Conservation (phyloP, 768 basidiomycete species). For the Holtermanniella nyarrowii region DNA sequence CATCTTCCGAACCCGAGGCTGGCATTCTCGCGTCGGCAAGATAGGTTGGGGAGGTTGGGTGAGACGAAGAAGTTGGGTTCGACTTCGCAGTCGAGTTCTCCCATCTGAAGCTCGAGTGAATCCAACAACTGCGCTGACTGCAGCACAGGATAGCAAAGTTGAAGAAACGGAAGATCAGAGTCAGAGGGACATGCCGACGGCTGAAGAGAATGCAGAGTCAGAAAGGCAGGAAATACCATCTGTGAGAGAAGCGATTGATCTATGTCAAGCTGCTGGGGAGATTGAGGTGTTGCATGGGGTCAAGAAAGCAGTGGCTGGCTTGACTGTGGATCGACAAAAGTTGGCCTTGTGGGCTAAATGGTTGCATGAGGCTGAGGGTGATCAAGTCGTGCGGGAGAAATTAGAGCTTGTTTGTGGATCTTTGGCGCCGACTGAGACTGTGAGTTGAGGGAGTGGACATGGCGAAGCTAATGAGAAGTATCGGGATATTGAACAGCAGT, state of each 20-base stretch:
- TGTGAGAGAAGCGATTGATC: neutral
- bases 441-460: no score
- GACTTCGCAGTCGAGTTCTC: conserved; percentile 13
- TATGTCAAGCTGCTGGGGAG: conserved; percentile 13
- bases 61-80: conserved; percentile 31
- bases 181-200: conserved; percentile 1
- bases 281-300: neutral
- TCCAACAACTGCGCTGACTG: neutral
- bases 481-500: neutral
- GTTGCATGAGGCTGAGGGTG: conserved; percentile 6
- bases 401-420: neutral
- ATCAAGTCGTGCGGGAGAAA: neutral
- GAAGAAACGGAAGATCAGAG: neutral
- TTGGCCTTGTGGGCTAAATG: conserved; percentile 25
- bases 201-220: conserved; percentile 4
- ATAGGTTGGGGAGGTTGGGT: conserved; percentile 34
- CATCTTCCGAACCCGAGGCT: conserved; percentile 28
- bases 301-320: neutral
- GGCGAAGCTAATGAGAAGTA: neutral
- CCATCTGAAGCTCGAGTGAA: neutral
- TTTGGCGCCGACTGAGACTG: no score
- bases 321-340: conserved; percentile 20
- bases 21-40: conserved; percentile 23
- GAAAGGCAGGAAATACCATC: neutral
- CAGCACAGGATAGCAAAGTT: conserved; percentile 2